phyloP scores from a whole-genome alignment of 169 alveolate species.

The Plasmodium vivax region DNA sequence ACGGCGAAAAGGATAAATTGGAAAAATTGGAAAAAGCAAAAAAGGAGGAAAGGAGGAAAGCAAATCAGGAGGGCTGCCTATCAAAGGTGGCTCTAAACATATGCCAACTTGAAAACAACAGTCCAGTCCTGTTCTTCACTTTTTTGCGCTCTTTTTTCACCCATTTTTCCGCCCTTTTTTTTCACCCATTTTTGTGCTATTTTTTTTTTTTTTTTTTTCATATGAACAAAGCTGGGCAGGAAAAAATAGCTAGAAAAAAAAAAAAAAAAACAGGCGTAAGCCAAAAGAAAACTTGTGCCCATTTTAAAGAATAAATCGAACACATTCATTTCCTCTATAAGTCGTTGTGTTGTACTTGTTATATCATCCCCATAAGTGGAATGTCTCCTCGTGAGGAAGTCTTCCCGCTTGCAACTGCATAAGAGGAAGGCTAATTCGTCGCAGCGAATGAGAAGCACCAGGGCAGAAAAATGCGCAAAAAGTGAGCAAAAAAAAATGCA shows the following conservation, averaged over 20 bases:
- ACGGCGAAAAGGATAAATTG: neutral
- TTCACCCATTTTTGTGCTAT: neutral
- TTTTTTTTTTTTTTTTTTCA: neutral
- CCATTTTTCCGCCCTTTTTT: neutral
- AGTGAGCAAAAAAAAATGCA: neutral
- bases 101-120: neutral
- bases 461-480: neutral
- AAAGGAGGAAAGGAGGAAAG: neutral
- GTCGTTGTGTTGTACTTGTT: neutral
- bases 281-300: neutral
- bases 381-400: neutral
- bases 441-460: neutral
- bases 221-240: neutral
- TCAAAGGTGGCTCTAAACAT: neutral
- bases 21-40: neutral
- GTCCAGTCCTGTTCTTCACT: neutral
- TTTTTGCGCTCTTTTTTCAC: conserved; percentile 3
- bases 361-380: neutral
- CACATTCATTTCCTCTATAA: neutral
- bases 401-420: neutral
- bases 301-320: neutral
- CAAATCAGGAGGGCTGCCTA: neutral
- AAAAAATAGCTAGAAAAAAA: conserved; percentile 5
- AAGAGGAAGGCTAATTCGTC: neutral
- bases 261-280: conserved; percentile 9